Base-by-base conservation (phyloP, 768 basidiomycete species). In the Erythrobasidium yunnanense region DNA sequence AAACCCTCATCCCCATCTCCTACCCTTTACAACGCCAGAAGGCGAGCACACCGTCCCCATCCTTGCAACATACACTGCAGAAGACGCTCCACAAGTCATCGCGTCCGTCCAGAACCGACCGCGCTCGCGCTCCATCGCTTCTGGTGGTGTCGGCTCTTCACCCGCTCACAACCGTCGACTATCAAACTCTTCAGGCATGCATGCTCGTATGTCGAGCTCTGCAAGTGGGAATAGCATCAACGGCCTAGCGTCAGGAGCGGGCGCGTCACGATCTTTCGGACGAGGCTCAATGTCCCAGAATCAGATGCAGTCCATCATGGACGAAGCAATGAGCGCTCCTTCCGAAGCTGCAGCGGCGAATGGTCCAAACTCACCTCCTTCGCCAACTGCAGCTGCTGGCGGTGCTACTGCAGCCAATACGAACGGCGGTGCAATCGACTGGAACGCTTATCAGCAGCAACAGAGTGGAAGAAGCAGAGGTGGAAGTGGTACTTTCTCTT, bases 31-130 rank as follows among this genome's bases (percentile, higher is more conserved):
- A 2, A 18, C 7, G 2, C 27, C 42, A 49, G 60, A 63, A 5
- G 60, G 49, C 7, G 47, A 23, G 20, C 42, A 46, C 8, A 51
- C 29, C 32, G 46, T 51, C n/a, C 60, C 66, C 57, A 65, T 67
- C 11, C 63, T 99, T 77, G 82, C 82, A 71, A 91, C 95, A 1
- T 99, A 97, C 78, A 92, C 92, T 75, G 90, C 90, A 1, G 82
- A 90, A 46, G 93, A 99, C 76, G 92, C 91, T 5, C 88, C 91
- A 73, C 67, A 72, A 20, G 78, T 80, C 72, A 75, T 80, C 68
- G 68, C 74, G 25, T 74, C 76, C 35, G 75, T 79, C 46, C 66
- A 73, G 23, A 76, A 76, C 25, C 76, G 78, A 22, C 68, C 68
- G 18, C 68, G 68, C 27, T 55, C 47, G 32, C 54, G 57, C n/a